These are phyloP conservation scores for Malus hybrid DNA, from an alignment of 331 rosid species.

Conservation along the genomic window DNA sequence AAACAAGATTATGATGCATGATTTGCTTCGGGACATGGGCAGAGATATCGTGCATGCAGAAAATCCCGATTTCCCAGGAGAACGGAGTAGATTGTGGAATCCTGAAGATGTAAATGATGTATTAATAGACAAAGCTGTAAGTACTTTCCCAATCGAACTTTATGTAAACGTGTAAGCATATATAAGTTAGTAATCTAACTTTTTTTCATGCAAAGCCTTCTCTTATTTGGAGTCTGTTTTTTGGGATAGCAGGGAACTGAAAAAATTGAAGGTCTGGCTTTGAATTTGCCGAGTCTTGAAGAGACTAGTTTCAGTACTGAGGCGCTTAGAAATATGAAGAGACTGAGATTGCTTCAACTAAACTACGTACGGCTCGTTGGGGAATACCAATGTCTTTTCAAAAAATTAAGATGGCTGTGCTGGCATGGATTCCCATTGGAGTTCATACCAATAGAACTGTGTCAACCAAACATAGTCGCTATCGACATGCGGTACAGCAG, in stretches of 20 bases:
- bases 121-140: not conserved
- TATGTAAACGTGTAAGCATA: not conserved
- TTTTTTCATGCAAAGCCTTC: not conserved
- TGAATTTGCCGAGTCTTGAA: not conserved
- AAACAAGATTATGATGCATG: constrained; percentile 21
- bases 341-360: not conserved
- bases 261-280: constrained; percentile 2
- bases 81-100: constrained; percentile 5
- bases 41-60: constrained; percentile 10
- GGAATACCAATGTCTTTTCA: not conserved
- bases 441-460: constrained; percentile 1
- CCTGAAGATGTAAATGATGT: not conserved
- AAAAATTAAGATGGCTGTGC: constrained; percentile 9
- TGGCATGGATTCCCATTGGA: constrained; percentile 20
- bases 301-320: not conserved
- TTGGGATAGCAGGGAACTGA: not conserved
- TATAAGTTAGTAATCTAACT: too few species aligned
- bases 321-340: constrained; percentile 10
- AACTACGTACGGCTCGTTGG: not conserved
- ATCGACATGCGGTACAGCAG: constrained; percentile 10
- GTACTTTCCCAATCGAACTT: not conserved
- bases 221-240: not conserved
- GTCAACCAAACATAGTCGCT: not conserved
- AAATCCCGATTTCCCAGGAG: not conserved
- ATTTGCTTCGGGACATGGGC: constrained; percentile 24